Conservation (phyloP, 23 red algal genomes). For the Gracilariopsis chorda region DNA sequence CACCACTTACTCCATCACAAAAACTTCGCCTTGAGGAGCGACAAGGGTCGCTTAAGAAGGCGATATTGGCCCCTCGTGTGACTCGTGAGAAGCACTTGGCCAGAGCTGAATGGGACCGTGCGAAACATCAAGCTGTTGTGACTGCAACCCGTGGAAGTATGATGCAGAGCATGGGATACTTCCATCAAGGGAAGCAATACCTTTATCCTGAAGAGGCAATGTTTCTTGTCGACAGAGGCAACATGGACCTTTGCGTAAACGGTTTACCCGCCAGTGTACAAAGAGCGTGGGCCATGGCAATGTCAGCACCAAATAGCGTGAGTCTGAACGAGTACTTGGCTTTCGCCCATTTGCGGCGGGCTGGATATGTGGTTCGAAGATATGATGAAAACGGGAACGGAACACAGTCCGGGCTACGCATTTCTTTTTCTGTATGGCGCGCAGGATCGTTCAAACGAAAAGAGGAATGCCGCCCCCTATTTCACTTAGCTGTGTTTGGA, state of each 20-base stretch:
- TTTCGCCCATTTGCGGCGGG: constrained; percentile 64
- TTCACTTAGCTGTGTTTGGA: constrained; percentile 50
- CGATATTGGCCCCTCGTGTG: constrained; percentile 18
- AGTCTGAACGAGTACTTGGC: constrained; percentile 66
- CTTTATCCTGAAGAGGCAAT: constrained; percentile 76
- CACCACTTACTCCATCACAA: constrained; percentile 7
- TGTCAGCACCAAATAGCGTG: background rate
- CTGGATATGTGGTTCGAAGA: constrained; percentile 75
- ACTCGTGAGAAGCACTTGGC: constrained; percentile 38
- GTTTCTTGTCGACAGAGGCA: constrained; percentile 78
- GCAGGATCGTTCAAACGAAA: constrained; percentile 59
- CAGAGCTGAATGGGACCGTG: constrained; percentile 46
- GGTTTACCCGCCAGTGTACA: constrained; percentile 64
- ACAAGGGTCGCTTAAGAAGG: constrained; percentile 7
- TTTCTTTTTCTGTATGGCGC: constrained; percentile 61
- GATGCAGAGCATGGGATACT: constrained; percentile 63
- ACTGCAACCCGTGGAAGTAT: constrained; percentile 22
- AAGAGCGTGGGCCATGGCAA: constrained; percentile 37
- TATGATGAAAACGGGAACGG: constrained; percentile 28
- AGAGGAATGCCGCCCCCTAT: constrained; percentile 21
- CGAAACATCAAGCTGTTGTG: constrained; percentile 23
- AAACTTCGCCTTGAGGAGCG: background rate
- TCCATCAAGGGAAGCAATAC: constrained; percentile 29
- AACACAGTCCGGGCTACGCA: background rate
- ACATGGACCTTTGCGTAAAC: constrained; percentile 62